Evolutionary conservation across 1,284 basidiomycete genomes (phyloP).

Genomic region (Ustilago hordei): DNA sequence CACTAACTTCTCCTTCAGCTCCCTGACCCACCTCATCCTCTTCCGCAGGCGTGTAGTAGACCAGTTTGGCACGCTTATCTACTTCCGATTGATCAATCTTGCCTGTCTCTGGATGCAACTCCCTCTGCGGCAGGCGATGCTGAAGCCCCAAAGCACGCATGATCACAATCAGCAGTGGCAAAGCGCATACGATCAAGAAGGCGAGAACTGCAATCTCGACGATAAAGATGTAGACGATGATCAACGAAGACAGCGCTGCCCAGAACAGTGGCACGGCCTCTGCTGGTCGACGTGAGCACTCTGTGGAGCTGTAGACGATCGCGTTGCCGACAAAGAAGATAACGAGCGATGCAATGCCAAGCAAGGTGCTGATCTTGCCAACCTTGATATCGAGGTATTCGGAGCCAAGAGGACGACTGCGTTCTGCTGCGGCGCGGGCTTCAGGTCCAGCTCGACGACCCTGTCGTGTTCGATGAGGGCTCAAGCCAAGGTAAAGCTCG

Average conservation of each 20-base stretch:
- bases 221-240: constrained; percentile 58
- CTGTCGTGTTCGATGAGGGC: constrained; percentile 53
- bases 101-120: constrained; percentile 52
- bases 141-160: constrained; percentile 54
- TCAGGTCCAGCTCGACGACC: constrained; percentile 44
- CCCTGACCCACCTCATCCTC: constrained; percentile 27
- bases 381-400: constrained; percentile 50
- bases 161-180: constrained; percentile 53
- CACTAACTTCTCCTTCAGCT: neutral
- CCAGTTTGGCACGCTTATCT: constrained; percentile 52
- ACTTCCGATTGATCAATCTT: constrained; percentile 55
- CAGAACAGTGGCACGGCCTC: constrained; percentile 57
- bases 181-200: constrained; percentile 56
- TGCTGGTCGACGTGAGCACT: constrained; percentile 54
- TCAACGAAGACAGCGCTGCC: constrained; percentile 47
- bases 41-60: constrained; percentile 56
- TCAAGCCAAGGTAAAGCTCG: constrained; percentile 60
- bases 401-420: constrained; percentile 47
- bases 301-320: constrained; percentile 54
- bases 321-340: constrained; percentile 63
- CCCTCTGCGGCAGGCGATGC: constrained; percentile 40
- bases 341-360: constrained; percentile 53
- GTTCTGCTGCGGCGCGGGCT: constrained; percentile 49
- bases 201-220: constrained; percentile 56
- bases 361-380: constrained; percentile 46